Conservation (phyloP, 2,329 filamentous ascomycete genomes). For the Nemania bipapillata region DNA sequence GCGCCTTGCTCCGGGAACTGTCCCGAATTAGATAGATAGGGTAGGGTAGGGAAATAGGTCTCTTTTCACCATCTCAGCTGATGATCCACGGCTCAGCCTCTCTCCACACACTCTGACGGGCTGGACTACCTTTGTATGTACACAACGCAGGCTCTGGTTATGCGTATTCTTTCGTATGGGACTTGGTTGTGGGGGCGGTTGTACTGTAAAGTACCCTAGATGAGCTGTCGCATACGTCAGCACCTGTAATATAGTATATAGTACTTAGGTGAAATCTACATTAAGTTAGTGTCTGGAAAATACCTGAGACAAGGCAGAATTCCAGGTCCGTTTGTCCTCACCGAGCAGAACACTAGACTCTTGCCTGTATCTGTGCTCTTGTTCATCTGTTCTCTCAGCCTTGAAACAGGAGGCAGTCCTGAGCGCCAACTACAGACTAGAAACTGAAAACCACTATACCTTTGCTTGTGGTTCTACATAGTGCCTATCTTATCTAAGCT, state of each 20-base stretch:
- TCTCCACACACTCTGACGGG: conserved; percentile 32
- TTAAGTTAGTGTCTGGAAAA: not conserved
- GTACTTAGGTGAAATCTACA: not conserved
- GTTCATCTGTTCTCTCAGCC: not conserved
- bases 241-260: not conserved
- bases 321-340: not conserved
- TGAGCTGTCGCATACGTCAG: conserved; percentile 36
- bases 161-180: conserved; percentile 17
- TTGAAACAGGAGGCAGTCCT: not conserved
- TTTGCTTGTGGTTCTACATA: conserved; percentile 8
- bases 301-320: conserved; percentile 1
- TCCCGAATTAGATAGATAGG: conserved; percentile 10
- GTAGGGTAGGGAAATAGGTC: conserved; percentile 10
- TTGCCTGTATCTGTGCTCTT: too few species aligned
- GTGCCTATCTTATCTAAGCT: not conserved
- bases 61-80: conserved; percentile 44
- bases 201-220: not conserved
- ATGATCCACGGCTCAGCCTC: conserved; percentile 41
- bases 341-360: not conserved
- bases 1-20: conserved; percentile 2
- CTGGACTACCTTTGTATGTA: conserved; percentile 32
- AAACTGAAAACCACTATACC: too few species aligned
- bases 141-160: not conserved
- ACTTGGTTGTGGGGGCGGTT: conserved; percentile 24
- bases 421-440: not conserved